These are phyloP conservation scores for Yamadazyma atmosphaerica DNA, from an alignment of 1,139 yeast genomes.

Conservation along the genomic window DNA sequence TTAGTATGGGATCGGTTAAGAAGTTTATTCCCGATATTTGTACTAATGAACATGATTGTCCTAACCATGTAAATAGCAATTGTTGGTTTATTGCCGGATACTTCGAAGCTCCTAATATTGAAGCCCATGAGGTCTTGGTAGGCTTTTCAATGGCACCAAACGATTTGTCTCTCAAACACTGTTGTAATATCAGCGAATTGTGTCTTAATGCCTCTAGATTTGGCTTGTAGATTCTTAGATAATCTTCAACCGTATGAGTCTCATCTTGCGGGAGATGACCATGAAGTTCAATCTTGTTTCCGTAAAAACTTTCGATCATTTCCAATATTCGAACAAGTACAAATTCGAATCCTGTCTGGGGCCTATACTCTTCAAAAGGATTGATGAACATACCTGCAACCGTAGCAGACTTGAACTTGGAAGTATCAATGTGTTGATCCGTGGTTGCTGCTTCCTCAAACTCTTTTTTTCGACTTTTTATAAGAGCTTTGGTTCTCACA, in stretches of 20 bases:
- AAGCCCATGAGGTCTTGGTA: slow-evolving; percentile 10
- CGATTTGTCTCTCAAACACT: slow-evolving; percentile 24
- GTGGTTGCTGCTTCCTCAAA: slow-evolving; percentile 15
- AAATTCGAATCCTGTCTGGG: slow-evolving; percentile 88
- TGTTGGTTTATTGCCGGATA: slow-evolving; percentile 39
- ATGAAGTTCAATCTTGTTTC: slow-evolving; percentile 57
- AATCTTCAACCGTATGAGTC: slow-evolving; percentile 43
- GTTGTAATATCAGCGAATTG: slow-evolving; percentile 31
- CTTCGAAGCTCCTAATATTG: no score
- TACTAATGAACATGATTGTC: slow-evolving; percentile 82
- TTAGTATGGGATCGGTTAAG: slow-evolving; percentile 82
- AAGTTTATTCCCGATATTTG: slow-evolving; percentile 73
- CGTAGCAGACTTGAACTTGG: slow-evolving; percentile 49
- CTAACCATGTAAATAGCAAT: slow-evolving; percentile 82
- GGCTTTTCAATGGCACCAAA: slow-evolving; percentile 17
- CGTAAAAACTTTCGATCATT: slow-evolving; percentile 61
- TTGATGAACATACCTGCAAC: slow-evolving; percentile 83
- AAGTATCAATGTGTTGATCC: slow-evolving; percentile 22
- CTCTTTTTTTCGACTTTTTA: slow-evolving; percentile 50
- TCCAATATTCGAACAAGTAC: slow-evolving; percentile 70
- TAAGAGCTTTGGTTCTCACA: slow-evolving; percentile 53
- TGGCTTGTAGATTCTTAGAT: slow-evolving; percentile 62
- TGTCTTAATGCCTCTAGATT: slow-evolving; percentile 45
- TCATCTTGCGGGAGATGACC: slow-evolving; percentile 47
- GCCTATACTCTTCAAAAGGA: slow-evolving; percentile 88